Percentiles rank a stretch among this genome's conserved stretches.
Evolutionary conservation across 1,284 basidiomycete species (phyloP).

Genomic region (Pseudozyma sp.): DNA sequence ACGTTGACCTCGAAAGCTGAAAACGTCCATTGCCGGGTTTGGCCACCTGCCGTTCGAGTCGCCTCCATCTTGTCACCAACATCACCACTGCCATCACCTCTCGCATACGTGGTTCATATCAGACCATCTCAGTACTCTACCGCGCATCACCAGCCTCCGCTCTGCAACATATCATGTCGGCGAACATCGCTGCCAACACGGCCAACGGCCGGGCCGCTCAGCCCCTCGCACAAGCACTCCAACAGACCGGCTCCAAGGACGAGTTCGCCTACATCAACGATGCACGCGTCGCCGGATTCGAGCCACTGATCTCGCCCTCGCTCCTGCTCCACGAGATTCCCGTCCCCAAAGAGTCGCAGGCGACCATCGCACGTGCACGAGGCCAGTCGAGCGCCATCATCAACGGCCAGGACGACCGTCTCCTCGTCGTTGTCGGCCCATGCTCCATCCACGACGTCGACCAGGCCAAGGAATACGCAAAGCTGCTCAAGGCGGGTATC

Average conservation of each 20-base stretch:
- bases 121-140: too few relatives aligned
- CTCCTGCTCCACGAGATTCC: constrained; percentile 66
- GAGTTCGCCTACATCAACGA: constrained; percentile 61
- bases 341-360: constrained; percentile 49
- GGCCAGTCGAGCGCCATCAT: constrained; percentile 57
- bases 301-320: constrained; percentile 65
- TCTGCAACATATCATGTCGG: constrained; percentile 16
- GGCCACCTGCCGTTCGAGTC: too few relatives aligned
- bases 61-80: too few relatives aligned
- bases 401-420: constrained; percentile 65
- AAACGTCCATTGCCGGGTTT: too few relatives aligned
- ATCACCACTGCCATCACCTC: too few relatives aligned
- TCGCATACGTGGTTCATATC: too few relatives aligned
- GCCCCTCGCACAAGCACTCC: constrained; percentile 43
- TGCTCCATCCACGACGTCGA: constrained; percentile 93
- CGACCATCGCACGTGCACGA: constrained; percentile 62
- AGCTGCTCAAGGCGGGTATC: constrained; percentile 60
- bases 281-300: constrained; percentile 65
- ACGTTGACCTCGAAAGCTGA: too few relatives aligned
- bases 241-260: constrained; percentile 20
- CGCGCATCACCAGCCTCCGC: neutral
- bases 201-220: constrained; percentile 47
- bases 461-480: constrained; percentile 90
- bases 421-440: constrained; percentile 75
- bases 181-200: constrained; percentile 46